Percentiles rank a stretch among this genome's conserved stretches.
Conservation (phyloP, 73 alveolate species). For the Paramecium sexaurelia region DNA sequence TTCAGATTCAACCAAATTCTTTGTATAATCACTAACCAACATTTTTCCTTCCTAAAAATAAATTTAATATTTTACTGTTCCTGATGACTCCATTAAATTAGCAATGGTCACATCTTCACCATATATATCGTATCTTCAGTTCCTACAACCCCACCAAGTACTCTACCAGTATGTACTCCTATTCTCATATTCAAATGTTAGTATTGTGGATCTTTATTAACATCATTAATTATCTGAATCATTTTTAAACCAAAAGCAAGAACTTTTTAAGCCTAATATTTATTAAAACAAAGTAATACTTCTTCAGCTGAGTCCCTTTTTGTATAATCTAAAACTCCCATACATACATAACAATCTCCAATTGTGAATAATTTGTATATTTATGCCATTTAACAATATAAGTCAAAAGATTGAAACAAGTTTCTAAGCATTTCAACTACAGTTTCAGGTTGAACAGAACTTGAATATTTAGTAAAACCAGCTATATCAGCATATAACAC, state of each 20-base stretch:
- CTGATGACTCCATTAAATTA: constrained; percentile 30
- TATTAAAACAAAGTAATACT: neutral
- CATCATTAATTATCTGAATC: constrained; percentile 47
- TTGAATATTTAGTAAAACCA: constrained; percentile 65
- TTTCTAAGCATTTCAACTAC: constrained; percentile 54
- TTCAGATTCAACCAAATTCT: constrained; percentile 34
- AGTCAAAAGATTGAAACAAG: constrained; percentile 48
- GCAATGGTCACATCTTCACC: constrained; percentile 68
- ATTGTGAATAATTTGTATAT: constrained; percentile 56
- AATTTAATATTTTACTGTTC: neutral
- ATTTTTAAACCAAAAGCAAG: constrained; percentile 36
- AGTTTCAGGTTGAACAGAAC: constrained; percentile 50
- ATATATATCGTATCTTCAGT: constrained; percentile 72
- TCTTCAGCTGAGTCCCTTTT: constrained; percentile 61
- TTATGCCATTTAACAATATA: constrained; percentile 21
- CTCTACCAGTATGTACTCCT: constrained; percentile 71
- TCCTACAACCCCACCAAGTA: constrained; percentile 71
- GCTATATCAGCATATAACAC: constrained; percentile 66
- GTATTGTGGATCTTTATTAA: constrained; percentile 26
- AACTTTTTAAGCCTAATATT: constrained; percentile 40
- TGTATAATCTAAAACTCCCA: constrained; percentile 26
- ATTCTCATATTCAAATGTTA: constrained; percentile 68
- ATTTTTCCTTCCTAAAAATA: constrained; percentile 14
- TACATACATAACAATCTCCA: constrained; percentile 67
- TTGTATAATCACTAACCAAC: constrained; percentile 16